Base-by-base conservation (phyloP, 2,329 filamentous ascomycete species). In the Chalaropsis ovoidea region DNA sequence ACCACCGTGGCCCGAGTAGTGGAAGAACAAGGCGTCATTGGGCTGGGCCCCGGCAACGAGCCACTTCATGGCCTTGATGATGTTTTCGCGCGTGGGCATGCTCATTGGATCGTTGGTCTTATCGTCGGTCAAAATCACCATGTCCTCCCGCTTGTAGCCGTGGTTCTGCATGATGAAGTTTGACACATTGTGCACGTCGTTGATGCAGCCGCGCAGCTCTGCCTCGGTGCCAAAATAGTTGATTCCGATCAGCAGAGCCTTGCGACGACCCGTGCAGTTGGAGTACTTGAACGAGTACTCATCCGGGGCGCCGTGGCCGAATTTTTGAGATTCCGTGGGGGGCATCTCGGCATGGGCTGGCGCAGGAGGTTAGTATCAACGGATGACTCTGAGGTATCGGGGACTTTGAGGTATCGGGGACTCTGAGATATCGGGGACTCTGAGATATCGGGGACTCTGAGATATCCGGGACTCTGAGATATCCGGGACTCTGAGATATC, bases 111-210 rank as follows among this genome's bases (percentile, higher is more conserved):
- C 81, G 71, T 89, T 83, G 69, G 80, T 78, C 75, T 88, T 85
- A 74, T 91, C 87, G 70, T 91, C 88, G 15, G 88, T 90, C 74
- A 91, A 76, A 65, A 86, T 83, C 54, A 91, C 86, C 87, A 90
- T 91, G 71, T 91, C 87, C 75, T 91, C 87, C 68, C 85, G 79
- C 79, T 85, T 86, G 76, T 90, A 91, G 62, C 82, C 80, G 72
- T 88, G 86, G 67, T 79, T 78, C 73, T 86, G 80, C 69, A 86
- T 84, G 68, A 91, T 76, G 74, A 89, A 91, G 65, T 77, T 76
- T 41, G 86, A 89, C 75, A 91, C 82, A 73, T 91, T 91, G 76
- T 86, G 85, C 42, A 88, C 86, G 73, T 91, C 88, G 75, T 91
- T 91, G 80, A 91, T 89, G 75, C 88, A 91, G 54, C 88, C 88